phyloP scores from a whole-genome alignment of 768 basidiomycete genomes.

The Lactarius hatsudake region DNA sequence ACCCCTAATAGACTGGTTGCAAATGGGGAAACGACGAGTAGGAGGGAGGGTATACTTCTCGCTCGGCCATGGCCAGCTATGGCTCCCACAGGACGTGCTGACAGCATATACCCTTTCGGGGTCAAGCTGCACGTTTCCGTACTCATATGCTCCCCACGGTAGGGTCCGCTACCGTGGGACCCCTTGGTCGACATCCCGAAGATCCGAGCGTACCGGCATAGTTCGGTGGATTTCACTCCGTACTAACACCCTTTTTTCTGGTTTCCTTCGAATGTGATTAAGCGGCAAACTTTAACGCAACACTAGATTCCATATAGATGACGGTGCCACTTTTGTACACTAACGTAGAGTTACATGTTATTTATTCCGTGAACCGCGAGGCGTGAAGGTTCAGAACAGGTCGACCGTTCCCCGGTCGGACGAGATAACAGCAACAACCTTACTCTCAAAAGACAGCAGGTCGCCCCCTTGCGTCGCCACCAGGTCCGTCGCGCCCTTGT shows the following conservation, averaged over 20 bases:
- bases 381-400: slow-evolving; percentile 28
- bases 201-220: too few relatives aligned
- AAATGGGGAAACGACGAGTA: too few relatives aligned
- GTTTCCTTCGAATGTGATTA: not conserved
- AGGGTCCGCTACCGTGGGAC: too few relatives aligned
- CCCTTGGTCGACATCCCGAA: too few relatives aligned
- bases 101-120: too few relatives aligned
- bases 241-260: not conserved
- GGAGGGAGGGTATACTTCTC: too few relatives aligned
- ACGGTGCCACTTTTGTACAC: not conserved
- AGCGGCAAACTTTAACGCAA: not conserved
- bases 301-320: not conserved
- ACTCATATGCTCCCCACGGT: too few relatives aligned
- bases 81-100: too few relatives aligned
- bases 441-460: slow-evolving; percentile 36
- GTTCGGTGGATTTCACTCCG: not conserved
- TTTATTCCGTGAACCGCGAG: not conserved
- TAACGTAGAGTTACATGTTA: not conserved
- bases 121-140: too few relatives aligned
- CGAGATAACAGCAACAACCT: slow-evolving; percentile 34
- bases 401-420: slow-evolving; percentile 33
- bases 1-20: too few relatives aligned
- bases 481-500: slow-evolving; percentile 36
- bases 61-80: too few relatives aligned
- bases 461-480: slow-evolving; percentile 37